Conservation (phyloP, 768 basidiomycete genomes). For the Antrodiella citrinella region DNA sequence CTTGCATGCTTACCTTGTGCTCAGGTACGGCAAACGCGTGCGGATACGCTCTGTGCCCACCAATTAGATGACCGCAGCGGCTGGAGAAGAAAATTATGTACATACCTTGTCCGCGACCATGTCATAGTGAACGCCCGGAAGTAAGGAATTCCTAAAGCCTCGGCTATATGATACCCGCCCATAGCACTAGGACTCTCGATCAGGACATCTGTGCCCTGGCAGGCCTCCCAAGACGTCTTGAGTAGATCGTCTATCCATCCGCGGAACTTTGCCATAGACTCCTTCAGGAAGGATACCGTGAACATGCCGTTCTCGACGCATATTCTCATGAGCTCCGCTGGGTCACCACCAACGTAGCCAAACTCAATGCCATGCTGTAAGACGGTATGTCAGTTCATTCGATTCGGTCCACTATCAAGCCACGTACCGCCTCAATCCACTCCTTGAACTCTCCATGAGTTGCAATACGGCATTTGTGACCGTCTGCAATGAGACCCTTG, state of each 20-base stretch:
- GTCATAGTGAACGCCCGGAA: conserved; percentile 97
- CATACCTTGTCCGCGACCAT: conserved; percentile 82
- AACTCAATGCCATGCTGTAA: conserved; percentile 91
- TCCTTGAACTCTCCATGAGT: conserved; percentile 92
- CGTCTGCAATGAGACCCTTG: conserved; percentile 84
- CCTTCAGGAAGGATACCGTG: conserved; percentile 90
- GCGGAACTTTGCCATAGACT: conserved; percentile 88
- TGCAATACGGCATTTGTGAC: conserved; percentile 84
- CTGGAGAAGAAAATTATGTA: neutral
- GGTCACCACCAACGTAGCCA: conserved; percentile 91
- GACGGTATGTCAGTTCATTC: conserved; percentile 1
- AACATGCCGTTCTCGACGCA: conserved; percentile 98
- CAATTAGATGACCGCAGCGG: neutral
- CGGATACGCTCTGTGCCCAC: conserved; percentile 71
- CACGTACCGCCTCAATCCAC: conserved; percentile 88
- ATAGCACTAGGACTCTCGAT: conserved; percentile 96
- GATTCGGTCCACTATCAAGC: no score
- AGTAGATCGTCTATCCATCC: conserved; percentile 97
- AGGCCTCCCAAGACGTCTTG: conserved; percentile 93
- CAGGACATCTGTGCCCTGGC: conserved; percentile 88
- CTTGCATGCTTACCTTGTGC: conserved; percentile 71
- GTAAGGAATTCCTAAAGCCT: conserved; percentile 88
- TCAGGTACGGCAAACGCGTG: conserved; percentile 98
- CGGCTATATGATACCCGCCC: conserved; percentile 95
- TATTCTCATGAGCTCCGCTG: conserved; percentile 94